Evolutionary conservation across 2,329 filamentous ascomycete genomes (phyloP).

Genomic region (Pseudogymnoascus sp.): DNA sequence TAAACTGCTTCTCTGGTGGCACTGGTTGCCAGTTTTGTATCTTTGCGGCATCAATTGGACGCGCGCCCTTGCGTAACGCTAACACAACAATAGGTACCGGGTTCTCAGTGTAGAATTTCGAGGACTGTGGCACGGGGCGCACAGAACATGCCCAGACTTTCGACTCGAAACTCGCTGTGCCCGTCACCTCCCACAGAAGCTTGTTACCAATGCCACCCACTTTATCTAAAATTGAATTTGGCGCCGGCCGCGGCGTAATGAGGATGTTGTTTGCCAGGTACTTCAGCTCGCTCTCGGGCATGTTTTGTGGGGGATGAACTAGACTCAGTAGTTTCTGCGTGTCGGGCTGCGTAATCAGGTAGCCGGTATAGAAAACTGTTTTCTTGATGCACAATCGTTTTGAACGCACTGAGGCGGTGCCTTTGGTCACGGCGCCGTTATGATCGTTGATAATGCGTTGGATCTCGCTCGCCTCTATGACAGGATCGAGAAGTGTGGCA

Average conservation of each 20-base stretch:
- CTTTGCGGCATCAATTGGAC: constrained; percentile 69
- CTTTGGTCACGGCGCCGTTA: constrained; percentile 51
- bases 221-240: constrained; percentile 64
- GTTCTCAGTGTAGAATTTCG: constrained; percentile 71
- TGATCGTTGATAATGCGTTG: constrained; percentile 86
- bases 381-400: constrained; percentile 66
- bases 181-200: constrained; percentile 76
- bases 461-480: constrained; percentile 72
- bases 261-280: constrained; percentile 84
- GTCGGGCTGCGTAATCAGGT: constrained; percentile 68
- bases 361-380: constrained; percentile 85
- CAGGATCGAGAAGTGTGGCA: constrained; percentile 64
- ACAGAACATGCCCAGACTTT: constrained; percentile 82
- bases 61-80: constrained; percentile 65
- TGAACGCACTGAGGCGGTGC: constrained; percentile 23
- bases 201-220: constrained; percentile 81
- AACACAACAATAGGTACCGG: constrained; percentile 72
- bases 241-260: constrained; percentile 72
- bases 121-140: constrained; percentile 58
- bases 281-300: constrained; percentile 64
- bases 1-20: constrained; percentile 58
- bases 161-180: constrained; percentile 65
- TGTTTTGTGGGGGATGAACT: constrained; percentile 52
- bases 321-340: constrained; percentile 64
- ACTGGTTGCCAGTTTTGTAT: constrained; percentile 81